A percentile compares a stretch with the other conserved stretches of the same genome.
Evolutionary conservation across 306 rosid species (phyloP).

Genomic region (Prunus kanzakura): DNA sequence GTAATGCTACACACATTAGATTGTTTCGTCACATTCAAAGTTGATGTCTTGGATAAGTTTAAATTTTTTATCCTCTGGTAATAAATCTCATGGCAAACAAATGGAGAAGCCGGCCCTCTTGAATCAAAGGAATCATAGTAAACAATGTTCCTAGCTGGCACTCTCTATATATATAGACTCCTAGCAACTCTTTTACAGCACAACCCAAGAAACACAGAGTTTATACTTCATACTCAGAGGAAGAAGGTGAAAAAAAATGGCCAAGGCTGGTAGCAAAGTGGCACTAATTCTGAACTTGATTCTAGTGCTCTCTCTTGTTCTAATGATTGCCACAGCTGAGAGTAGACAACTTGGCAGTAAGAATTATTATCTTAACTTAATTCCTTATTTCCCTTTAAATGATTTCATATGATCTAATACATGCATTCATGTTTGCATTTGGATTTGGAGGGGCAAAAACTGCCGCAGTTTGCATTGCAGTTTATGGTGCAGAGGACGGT

Average conservation of each 20-base stretch:
- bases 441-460: not conserved
- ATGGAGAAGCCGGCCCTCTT: not conserved
- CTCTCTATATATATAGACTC: not conserved
- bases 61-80: too few relatives aligned
- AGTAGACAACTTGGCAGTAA: not conserved
- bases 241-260: not conserved
- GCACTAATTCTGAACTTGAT: not conserved
- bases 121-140: not conserved
- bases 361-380: not conserved
- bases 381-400: not conserved
- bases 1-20: too few relatives aligned
- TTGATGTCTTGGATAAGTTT: too few relatives aligned
- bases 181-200: not conserved
- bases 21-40: too few relatives aligned
- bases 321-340: not conserved
- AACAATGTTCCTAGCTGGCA: not conserved
- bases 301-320: slow-evolving; percentile 7
- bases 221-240: not conserved
- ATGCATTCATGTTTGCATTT: not conserved
- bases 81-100: too few relatives aligned
- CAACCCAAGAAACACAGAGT: not conserved
- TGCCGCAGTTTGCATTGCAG: not conserved
- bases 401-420: not conserved
- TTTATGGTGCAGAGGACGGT: not conserved
- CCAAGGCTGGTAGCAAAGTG: not conserved